phyloP scores from a whole-genome alignment of 148 eudicot genomes.

The Arbutus unedo region DNA sequence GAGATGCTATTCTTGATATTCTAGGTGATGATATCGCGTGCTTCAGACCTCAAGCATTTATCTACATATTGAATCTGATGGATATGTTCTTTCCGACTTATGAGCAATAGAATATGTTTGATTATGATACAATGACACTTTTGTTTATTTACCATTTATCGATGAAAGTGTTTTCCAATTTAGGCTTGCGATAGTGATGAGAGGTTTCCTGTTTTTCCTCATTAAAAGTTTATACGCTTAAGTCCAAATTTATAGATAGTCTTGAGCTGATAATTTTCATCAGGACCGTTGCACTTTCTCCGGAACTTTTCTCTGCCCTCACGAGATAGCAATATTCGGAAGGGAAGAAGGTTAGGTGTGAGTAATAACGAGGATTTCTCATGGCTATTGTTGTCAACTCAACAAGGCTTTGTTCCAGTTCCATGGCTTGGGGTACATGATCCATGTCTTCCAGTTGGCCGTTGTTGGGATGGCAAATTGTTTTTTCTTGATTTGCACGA shows the following conservation, averaged over 20 bases:
- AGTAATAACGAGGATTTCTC: neutral
- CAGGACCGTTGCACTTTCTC: slow-evolving; percentile 3
- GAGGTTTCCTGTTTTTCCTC: neutral
- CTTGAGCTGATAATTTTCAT: neutral
- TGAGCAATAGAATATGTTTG: neutral
- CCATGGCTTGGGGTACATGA: neutral
- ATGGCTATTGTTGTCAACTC: slow-evolving; percentile 5
- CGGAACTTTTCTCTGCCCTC: neutral
- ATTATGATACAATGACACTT: neutral
- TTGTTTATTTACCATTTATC: neutral
- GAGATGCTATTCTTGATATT: slow-evolving; percentile 1
- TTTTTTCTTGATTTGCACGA: neutral
- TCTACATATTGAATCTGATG: neutral
- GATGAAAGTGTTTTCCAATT: neutral
- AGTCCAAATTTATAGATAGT: neutral
- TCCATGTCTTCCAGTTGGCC: slow-evolving; percentile 1
- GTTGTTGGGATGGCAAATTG: neutral
- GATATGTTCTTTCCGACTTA: neutral
- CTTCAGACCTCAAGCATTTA: slow-evolving; percentile 10
- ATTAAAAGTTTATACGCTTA: neutral
- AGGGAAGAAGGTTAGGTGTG: neutral
- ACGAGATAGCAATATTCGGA: neutral
- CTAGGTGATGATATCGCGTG: neutral
- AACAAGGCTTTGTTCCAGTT: slow-evolving; percentile 5
- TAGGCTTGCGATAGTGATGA: neutral